Evolutionary conservation across 2,329 filamentous ascomycete species (phyloP), one percentile per base, ranked within the genome.

Genomic region (Scleromitrula shiraiana): DNA sequence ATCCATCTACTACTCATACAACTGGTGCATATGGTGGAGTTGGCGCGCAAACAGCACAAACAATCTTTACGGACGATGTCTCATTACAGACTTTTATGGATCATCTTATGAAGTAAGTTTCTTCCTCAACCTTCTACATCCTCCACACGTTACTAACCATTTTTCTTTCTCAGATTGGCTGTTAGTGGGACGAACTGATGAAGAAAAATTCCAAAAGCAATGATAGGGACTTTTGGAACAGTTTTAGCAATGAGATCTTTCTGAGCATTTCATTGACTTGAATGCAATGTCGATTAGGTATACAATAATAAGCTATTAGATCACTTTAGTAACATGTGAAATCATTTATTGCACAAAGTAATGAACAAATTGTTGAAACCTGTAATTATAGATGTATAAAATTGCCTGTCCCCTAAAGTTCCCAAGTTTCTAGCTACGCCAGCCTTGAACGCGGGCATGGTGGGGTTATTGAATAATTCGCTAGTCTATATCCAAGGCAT

Each of bases 11-110:
- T 4, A 98, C 93, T 12, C 93, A 98, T 67, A 96, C 93, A 0
- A 90, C 85, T 0, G 88, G 88, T 45, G 85, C 87, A 10, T 97
- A 95, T 63, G 93, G 93, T 48, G 90, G 89, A 53, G 86, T 91
- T 41, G 82, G 85, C 24, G 77, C 78, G 2, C 87, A 91, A 62
- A 90, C 85, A 39, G 90, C 91, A 7, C 93, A 98, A 69, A 98
- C 93, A 5, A 98, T 98, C 61, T 98, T 98, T 71, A 98, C 93
- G 1, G 93, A 98, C 63, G 93, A 98, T 67, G 93, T 98, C 46
- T 96, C 89, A 46, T 72, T 98, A 64, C 91, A 97, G 69, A 97
- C 91, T 1, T 98, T 98, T 65, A 98, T 98, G 93, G 93, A 98
- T 62, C 90, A 97, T 70, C 73, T 98, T 65, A 98, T 98, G 93